phyloP scores from a whole-genome alignment of 306 rosid genomes.

The Erythrophleum fordii region DNA sequence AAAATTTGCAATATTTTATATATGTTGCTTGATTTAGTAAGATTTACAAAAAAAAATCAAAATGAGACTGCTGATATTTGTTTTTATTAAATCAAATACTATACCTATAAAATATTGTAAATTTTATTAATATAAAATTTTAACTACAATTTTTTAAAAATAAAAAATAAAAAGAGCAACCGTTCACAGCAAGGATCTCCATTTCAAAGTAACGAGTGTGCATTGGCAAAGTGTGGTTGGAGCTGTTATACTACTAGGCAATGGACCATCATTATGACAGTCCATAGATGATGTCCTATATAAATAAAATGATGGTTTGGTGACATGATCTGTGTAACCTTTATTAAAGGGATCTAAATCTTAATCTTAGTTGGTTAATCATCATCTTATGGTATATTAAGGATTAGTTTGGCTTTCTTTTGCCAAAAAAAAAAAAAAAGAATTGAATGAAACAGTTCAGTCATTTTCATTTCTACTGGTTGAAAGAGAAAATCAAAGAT shows the following conservation, averaged over 20 bases:
- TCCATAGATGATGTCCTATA: conserved; percentile 23
- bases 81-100: no score
- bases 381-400: background rate
- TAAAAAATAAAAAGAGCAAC: no score
- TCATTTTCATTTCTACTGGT: background rate
- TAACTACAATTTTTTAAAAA: no score
- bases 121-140: no score
- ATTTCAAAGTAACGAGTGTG: background rate
- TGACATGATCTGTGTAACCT: background rate
- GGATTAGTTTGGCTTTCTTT: background rate
- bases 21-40: no score
- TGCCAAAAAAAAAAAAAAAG: no score
- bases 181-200: no score
- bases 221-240: background rate
- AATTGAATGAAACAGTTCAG: no score
- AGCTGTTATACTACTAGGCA: background rate
- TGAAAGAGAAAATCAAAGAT: background rate
- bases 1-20: no score
- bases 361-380: conserved; percentile 5
- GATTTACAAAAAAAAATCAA: no score
- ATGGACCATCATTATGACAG: conserved; percentile 1
- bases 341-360: background rate
- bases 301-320: background rate
- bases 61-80: no score
- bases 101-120: no score